phyloP scores from a whole-genome alignment of 1,284 basidiomycete species.

The Trichosporon coremiiforme region DNA sequence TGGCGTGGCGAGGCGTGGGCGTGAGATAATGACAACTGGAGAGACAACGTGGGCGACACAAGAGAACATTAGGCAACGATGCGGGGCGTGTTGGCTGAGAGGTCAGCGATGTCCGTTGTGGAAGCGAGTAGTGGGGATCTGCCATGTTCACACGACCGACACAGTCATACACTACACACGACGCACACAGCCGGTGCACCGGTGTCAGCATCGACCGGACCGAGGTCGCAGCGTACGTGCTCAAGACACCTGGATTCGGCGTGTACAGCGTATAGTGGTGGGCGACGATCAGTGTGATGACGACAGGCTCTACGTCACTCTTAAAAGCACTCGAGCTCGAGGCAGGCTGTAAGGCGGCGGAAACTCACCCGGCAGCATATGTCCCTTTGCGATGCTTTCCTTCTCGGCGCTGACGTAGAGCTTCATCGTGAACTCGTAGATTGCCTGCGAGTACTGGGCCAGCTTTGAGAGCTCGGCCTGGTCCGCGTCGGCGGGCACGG shows the following conservation, averaged over 20 bases:
- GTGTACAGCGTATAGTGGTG: too few relatives aligned
- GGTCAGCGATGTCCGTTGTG: not conserved
- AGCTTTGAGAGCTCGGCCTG: constrained; percentile 8
- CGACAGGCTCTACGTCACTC: not conserved
- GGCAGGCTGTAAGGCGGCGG: too few relatives aligned
- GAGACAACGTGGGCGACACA: too few relatives aligned
- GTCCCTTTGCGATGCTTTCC: constrained; percentile 4
- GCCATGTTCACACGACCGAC: not conserved
- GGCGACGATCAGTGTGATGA: too few relatives aligned
- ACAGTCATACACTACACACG: too few relatives aligned
- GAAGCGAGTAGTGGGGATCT: not conserved
- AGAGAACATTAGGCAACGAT: not conserved
- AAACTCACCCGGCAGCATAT: constrained; percentile 10
- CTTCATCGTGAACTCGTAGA: constrained; percentile 21
- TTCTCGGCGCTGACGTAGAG: constrained; percentile 13
- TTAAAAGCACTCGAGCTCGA: too few relatives aligned
- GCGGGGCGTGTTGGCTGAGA: not conserved
- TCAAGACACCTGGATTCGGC: too few relatives aligned
- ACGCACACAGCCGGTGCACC: too few relatives aligned
- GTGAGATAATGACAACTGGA: not conserved
- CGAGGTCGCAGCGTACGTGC: too few relatives aligned
- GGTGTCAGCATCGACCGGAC: not conserved
- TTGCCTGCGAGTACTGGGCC: constrained; percentile 7
- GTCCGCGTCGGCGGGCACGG: not conserved
- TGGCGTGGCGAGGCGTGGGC: not conserved